phyloP scores from a whole-genome alignment of 169 alveolate species.

The Sarcocystis neurona region DNA sequence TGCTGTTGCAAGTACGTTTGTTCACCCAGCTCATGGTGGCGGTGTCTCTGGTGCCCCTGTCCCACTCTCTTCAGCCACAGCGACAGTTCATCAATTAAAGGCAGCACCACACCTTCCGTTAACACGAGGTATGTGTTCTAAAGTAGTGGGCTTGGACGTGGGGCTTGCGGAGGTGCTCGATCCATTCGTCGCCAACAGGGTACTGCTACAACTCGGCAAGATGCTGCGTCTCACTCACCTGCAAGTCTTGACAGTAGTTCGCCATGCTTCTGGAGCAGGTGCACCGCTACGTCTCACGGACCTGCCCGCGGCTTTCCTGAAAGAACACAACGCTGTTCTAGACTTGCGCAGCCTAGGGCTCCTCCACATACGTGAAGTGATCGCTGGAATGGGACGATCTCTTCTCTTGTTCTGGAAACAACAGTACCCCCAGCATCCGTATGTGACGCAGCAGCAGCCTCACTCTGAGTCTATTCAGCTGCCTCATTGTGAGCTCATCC shows the following conservation, averaged over 20 bases:
- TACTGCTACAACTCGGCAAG: constrained; percentile 17
- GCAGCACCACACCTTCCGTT: background rate
- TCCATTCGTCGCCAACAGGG: constrained; percentile 10
- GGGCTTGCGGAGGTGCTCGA: constrained; percentile 23
- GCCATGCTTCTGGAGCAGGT: background rate
- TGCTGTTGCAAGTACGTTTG: no score
- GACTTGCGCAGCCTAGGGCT: constrained; percentile 32
- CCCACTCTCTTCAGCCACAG: no score
- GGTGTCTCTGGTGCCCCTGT: no score
- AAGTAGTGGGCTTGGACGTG: background rate
- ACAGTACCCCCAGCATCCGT: no score
- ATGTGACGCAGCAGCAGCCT: no score
- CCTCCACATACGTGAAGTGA: constrained; percentile 11
- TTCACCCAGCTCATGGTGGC: no score
- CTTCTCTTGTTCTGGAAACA: no score
- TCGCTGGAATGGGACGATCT: constrained; percentile 11
- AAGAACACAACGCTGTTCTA: constrained; percentile 29
- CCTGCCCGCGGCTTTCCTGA: constrained; percentile 32
- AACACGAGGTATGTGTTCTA: background rate
- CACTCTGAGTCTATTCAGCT: no score
- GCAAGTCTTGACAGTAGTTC: background rate
- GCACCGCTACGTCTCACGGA: constrained; percentile 11
- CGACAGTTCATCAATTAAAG: no score
- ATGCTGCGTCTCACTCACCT: background rate
- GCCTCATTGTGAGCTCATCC: no score